Evolutionary conservation across 805 yeast species (phyloP).

Genomic region (Kazachstania viticola): DNA sequence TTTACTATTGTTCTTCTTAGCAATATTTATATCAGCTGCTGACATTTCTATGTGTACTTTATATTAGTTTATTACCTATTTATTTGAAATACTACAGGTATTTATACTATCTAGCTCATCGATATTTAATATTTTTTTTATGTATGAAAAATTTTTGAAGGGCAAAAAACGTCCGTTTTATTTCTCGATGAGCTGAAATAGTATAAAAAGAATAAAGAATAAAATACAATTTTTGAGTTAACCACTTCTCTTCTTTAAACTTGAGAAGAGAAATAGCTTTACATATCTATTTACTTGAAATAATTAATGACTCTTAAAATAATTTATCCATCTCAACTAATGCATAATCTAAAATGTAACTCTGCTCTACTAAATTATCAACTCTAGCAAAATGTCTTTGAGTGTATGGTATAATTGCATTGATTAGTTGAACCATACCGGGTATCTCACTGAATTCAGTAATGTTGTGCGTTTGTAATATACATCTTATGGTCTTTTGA

Average conservation of each 20-base stretch:
- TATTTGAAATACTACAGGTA: no score
- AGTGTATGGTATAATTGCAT: slow-evolving; percentile 75
- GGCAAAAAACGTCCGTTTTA: no score
- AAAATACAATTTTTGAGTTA: no score
- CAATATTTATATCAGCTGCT: slow-evolving; percentile 11
- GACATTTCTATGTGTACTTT: slow-evolving; percentile 18
- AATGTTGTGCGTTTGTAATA: slow-evolving; percentile 44
- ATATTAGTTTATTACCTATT: no score
- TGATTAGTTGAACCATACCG: slow-evolving; percentile 57
- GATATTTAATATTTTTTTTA: no score
- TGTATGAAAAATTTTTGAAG: no score
- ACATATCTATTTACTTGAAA: not conserved
- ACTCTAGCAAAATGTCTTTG: slow-evolving; percentile 73
- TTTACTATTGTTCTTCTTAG: slow-evolving; percentile 10
- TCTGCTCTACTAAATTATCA: slow-evolving; percentile 74
- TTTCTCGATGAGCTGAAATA: no score
- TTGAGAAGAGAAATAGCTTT: no score
- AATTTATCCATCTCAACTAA: slow-evolving; percentile 60
- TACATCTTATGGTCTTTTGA: slow-evolving; percentile 60
- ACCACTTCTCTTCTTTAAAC: no score
- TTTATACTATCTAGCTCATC: no score
- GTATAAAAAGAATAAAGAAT: no score
- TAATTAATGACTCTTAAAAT: slow-evolving; percentile 6
- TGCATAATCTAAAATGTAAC: slow-evolving; percentile 75
- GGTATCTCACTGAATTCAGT: slow-evolving; percentile 50